Percentiles rank a stretch among this genome's conserved stretches.
phyloP scores from a whole-genome alignment of 805 yeast species.

The Saccharomycopsis schoenii region DNA sequence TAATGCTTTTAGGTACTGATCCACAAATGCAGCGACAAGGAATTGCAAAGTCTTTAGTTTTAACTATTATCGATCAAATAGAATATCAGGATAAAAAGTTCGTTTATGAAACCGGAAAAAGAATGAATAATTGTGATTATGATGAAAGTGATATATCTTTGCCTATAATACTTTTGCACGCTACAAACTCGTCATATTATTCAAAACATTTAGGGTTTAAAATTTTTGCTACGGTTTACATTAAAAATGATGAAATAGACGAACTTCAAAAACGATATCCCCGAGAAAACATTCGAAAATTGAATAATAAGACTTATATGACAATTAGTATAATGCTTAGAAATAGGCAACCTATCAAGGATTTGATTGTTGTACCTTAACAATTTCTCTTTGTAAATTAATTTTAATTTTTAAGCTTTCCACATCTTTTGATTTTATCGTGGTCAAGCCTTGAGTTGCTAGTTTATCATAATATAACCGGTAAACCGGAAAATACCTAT shows the following conservation, averaged over 20 bases:
- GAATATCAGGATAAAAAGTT: not conserved
- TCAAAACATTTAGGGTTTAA: constrained; percentile 1
- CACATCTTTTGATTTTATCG: not conserved
- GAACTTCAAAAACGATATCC: not conserved
- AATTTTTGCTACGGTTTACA: constrained; percentile 9
- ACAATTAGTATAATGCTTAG: constrained; percentile 5
- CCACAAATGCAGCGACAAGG: constrained; percentile 12
- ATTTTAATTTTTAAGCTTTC: constrained; percentile 15
- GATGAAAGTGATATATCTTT: not conserved
- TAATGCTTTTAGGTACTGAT: constrained; percentile 7
- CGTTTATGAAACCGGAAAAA: not conserved
- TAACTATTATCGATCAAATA: not conserved
- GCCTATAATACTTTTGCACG: constrained; percentile 11
- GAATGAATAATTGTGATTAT: constrained; percentile 8
- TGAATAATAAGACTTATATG: constrained; percentile 3
- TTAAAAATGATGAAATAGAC: constrained; percentile 3
- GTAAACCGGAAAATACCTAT: constrained; percentile 82
- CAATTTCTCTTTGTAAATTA: constrained; percentile 9
- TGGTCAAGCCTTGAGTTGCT: constrained; percentile 23
- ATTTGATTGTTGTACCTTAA: constrained; percentile 3
- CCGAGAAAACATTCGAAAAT: not conserved
- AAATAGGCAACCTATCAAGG: constrained; percentile 4
- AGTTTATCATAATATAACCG: constrained; percentile 50
- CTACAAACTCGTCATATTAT: constrained; percentile 6
- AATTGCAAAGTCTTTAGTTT: not conserved